Base-by-base conservation (phyloP, 192 early-diverging fungal genomes). In the Rhizoclosmatium globosum region DNA sequence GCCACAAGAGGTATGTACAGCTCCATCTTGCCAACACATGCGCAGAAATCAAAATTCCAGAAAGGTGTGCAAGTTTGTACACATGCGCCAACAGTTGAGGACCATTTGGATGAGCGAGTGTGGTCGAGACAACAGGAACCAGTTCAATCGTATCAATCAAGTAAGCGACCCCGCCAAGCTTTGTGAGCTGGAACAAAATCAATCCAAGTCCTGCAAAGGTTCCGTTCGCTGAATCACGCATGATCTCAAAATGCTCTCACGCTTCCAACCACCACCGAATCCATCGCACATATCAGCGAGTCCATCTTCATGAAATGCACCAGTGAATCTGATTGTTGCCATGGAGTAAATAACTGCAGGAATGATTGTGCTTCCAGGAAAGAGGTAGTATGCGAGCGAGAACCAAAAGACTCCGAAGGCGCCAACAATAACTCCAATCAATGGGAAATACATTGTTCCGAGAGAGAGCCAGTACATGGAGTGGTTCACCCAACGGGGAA, bases 211-310 rank as follows among this genome's bases (percentile, higher is more conserved):
- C 69, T 4, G 56, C 80, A 62, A 67, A 81, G 6, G 78, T 64
- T 11, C 80, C 80, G 48, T 81, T 76, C 15, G 65, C 11, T 4
- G 77, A 67, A 61, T 81, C 80, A 2, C 80, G 74, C 80, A 81
- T 81, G 31, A 81, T 81, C 77, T 46, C 9, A 81, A 44, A 68
- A 81, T 64, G 17, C 78, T 68, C 2, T 61, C 48, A 1, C 60
- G 47, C 23, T 23, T 80, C 80, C 80, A 81, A 44, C 80, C 80
- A 11, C 80, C 80, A 31, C 80, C 80, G 60, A 81, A 81, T 23
- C 80, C 80, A 61, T 81, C 80, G 42, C 64, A 77, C 80, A 81
- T 81, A 59, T 81, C 80, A 6, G 75, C 68, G 59, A 81, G 77
- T 2, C 80, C 80, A 50, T 81, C 80, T 61, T 81, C 80, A 47